Base-by-base conservation (phyloP, 495 filamentous ascomycete genomes). In the Collariella sp. region DNA sequence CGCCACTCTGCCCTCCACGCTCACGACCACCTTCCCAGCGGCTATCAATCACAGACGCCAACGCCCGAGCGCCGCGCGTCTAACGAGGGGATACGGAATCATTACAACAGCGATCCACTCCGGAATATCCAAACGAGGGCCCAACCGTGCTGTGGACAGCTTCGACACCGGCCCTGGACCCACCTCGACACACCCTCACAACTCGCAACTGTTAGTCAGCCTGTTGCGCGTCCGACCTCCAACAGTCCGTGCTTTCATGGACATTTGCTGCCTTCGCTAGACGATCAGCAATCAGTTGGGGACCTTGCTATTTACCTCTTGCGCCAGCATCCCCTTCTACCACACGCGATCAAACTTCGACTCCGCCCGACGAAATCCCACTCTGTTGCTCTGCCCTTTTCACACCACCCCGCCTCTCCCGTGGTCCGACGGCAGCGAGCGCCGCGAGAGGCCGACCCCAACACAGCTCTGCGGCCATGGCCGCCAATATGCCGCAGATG, bases 401-500 rank as follows among this genome's bases (percentile, higher is more conserved):
- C 5, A 15, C 15, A 20, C 15, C 20, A 19, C n/a, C 23, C 24
- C n/a, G 19, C 13, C 16, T 42, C 10, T 46, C 45, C 26, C 36
- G 40, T 40, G 43, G 23, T 44, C 29, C 18, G 29, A 34, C 23
- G 20, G 29, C 47, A 39, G 29, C 45, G 10, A 26, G 12, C 40
- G 23, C 12, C 38, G n/a, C 3, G 24, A 10, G 26, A 19, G 55
- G 39, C 35, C 66, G 63, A 62, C 50, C n/a, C 7, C 57, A 48
- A 34, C 39, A 49, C 29, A 18, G 41, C 51, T 36, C 46, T 50
- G 71, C 72, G 70, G 69, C 73, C 54, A 77, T 77, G 74, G 73
- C 74, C 67, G 70, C 70, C 48, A 74, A 74, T 56, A 70, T 74
- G 57, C 67, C 63, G 56, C 70, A 71, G 47, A 76, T 74, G 70